A percentile compares a stretch with the other conserved stretches of the same genome.
These are phyloP conservation scores for Withania somnifera DNA, from an alignment of 305 asterid species.

Conservation along the genomic window DNA sequence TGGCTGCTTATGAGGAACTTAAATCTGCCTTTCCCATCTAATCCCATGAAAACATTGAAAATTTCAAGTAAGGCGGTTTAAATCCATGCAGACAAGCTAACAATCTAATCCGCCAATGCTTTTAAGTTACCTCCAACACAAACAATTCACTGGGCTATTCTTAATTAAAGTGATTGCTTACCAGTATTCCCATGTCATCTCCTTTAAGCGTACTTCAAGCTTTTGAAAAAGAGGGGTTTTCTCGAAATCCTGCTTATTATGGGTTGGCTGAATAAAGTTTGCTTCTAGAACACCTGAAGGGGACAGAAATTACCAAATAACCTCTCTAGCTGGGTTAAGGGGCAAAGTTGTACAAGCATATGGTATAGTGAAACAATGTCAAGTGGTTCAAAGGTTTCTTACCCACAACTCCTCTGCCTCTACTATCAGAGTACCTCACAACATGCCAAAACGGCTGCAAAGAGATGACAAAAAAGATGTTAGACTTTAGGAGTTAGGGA, in stretches of 20 bases:
- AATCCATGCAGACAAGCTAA: background rate
- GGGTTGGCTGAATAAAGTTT: conserved; percentile 29
- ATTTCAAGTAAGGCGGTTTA: background rate
- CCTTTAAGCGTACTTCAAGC: conserved; percentile 30
- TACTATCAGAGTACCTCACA: conserved; percentile 42
- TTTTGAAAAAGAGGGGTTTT: conserved; percentile 37
- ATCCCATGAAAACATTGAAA: background rate
- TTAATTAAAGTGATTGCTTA: conserved; percentile 2
- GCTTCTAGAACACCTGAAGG: conserved; percentile 29
- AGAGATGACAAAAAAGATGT: conserved; percentile 4
- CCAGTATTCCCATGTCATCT: conserved; percentile 40
- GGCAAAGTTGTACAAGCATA: background rate
- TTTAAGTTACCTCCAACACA: background rate
- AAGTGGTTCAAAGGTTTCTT: conserved; percentile 26
- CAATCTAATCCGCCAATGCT: background rate
- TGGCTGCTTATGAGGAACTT: background rate
- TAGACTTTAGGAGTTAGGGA: background rate
- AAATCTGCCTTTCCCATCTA: background rate
- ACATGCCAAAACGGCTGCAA: conserved; percentile 98
- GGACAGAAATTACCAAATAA: background rate
- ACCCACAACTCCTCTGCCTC: conserved; percentile 99
- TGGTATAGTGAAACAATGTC: background rate
- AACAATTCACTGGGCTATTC: background rate
- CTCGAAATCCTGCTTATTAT: conserved; percentile 36
- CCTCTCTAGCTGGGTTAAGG: background rate